phyloP scores from a whole-genome alignment of 2,329 filamentous ascomycete species.

The Neodidymelliopsis sp. region DNA sequence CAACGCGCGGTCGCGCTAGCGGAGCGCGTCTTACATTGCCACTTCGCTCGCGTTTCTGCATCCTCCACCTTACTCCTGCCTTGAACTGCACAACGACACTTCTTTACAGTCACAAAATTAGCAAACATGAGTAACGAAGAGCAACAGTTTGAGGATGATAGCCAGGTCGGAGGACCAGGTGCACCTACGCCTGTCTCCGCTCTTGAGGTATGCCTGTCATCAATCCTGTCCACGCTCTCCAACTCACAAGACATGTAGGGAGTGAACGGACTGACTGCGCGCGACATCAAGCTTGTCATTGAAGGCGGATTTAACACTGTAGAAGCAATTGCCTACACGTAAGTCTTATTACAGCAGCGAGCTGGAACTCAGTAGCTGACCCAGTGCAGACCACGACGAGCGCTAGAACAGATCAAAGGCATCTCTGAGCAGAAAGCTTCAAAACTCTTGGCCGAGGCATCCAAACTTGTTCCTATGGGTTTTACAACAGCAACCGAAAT shows the following conservation, averaged over 20 bases:
- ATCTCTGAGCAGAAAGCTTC: constrained; percentile 96
- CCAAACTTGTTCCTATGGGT: constrained; percentile 96
- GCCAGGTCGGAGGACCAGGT: constrained; percentile 78
- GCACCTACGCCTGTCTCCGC: constrained; percentile 89
- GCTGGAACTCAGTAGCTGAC: constrained; percentile 30
- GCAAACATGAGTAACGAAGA: constrained; percentile 59
- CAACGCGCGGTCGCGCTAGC: constrained; percentile 36
- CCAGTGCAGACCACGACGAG: constrained; percentile 66
- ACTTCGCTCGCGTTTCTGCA: constrained; percentile 13
- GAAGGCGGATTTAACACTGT: constrained; percentile 96
- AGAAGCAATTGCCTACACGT: constrained; percentile 94
- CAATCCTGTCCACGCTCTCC: not conserved
- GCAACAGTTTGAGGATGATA: constrained; percentile 73
- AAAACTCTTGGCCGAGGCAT: constrained; percentile 92
- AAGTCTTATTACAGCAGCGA: constrained; percentile 43
- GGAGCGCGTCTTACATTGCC: constrained; percentile 22
- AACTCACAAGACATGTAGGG: constrained; percentile 64
- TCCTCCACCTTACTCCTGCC: not conserved
- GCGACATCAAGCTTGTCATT: constrained; percentile 91
- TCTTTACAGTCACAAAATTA: not conserved
- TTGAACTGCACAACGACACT: not conserved
- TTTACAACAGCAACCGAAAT: constrained; percentile 99
- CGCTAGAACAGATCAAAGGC: constrained; percentile 94
- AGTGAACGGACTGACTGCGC: constrained; percentile 85
- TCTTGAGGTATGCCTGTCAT: constrained; percentile 72